Evolutionary conservation across 805 yeast species (phyloP), one percentile per base, ranked within the genome.

Genomic region (Blastobotrys attinorum): DNA sequence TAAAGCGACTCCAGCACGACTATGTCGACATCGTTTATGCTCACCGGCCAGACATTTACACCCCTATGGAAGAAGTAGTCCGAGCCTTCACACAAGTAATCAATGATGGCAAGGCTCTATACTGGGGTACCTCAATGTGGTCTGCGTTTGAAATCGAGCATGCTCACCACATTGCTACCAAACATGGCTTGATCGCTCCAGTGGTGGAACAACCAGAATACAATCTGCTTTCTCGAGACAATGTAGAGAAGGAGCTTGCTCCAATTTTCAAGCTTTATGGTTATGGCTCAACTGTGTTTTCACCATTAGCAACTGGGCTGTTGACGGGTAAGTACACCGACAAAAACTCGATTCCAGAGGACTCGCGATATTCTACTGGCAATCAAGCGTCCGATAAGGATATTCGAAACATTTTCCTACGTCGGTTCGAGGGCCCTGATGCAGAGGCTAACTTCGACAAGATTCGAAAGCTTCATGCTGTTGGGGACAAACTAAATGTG

Each of bases 121-220:
- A 59, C 54, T 59, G 63, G 63, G 63, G 61, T 2, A 59, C 63
- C 2, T 55, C 58, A 8, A 59, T 58, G 53, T 59, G 63, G 63
- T 44, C 50, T 20, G 61, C 63, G 13, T 59, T 46, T 34, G 61
- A 59, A 43, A 59, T 59, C 42, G 63, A 59, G 53, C 55, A 55
- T 23, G 63, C 63, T 34, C 58, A 59, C 31, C 63, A 59, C 40
- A 54, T 58, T 37, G 63, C 63, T 8, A 53, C 59, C 39, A 59
- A 58, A 49, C 52, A 46, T 47, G 52, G 51, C 32, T 49, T 59
- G 29, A 59, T 59, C 42, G 53, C 63, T 2, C 63, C 63, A 10
- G 52, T 58, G 20, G 61, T 52, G 16, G 63, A 59, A 40, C 63
- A 59, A 50, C 60, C 62, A 11, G 50, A 48, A 39, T 58, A 59